Conservation (phyloP, 305 asterid species). For the Caryopteris hybrid region DNA sequence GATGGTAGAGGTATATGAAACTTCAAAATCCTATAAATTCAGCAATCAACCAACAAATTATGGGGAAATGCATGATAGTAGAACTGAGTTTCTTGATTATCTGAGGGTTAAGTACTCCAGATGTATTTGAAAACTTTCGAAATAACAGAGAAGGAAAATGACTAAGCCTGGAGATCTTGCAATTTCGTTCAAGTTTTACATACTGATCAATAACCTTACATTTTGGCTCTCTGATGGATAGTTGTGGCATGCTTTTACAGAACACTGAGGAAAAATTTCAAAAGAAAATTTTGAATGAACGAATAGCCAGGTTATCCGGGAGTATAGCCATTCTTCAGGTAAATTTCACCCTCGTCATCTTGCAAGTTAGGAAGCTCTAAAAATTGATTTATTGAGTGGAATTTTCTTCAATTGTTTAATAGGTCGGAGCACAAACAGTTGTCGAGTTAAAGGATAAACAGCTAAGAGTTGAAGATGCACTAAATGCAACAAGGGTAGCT, state of each 20-base stretch:
- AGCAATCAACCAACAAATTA: too few relatives aligned
- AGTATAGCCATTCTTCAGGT: constrained; percentile 81
- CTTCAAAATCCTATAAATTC: neutral
- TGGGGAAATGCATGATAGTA: too few relatives aligned
- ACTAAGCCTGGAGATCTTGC: too few relatives aligned
- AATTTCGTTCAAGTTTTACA: too few relatives aligned
- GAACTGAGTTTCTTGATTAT: too few relatives aligned
- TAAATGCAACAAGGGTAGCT: constrained; percentile 84
- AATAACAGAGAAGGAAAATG: too few relatives aligned
- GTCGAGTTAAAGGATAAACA: constrained; percentile 82
- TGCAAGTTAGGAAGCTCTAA: neutral
- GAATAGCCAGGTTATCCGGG: constrained; percentile 81
- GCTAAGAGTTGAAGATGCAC: constrained; percentile 76
- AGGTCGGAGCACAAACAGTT: constrained; percentile 84
- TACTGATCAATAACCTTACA: neutral
- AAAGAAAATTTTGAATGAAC: constrained; percentile 65
- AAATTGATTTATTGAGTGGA: neutral
- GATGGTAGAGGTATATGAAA: constrained; percentile 55
- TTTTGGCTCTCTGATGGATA: neutral
- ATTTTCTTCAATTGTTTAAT: neutral
- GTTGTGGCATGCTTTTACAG: constrained; percentile 49
- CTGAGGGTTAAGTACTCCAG: too few relatives aligned
- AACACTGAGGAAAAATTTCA: constrained; percentile 67
- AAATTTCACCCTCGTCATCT: constrained; percentile 1
- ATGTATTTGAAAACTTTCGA: too few relatives aligned